Base-by-base conservation (phyloP, 331 rosid species). In the Quercus tomentella region DNA sequence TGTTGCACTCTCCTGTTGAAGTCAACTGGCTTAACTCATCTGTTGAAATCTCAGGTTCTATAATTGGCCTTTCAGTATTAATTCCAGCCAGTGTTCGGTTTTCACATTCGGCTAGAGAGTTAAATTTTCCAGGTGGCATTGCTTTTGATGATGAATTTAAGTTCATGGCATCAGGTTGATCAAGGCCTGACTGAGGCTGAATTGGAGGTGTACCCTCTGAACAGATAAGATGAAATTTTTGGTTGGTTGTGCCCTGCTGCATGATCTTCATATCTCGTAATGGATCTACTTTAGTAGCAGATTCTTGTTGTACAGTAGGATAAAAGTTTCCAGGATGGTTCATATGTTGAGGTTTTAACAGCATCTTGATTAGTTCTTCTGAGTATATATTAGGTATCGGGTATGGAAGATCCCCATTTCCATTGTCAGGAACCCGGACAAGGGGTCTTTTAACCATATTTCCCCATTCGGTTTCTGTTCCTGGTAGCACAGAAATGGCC, bases 381-480 rank as follows among this genome's bases (percentile, higher is more conserved):
- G 93, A 80, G 86, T 84, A 92, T 68, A 89, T 80, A 88, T 84
- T 91, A 16, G 92, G 71, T 2, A 85, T 83, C 0, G 90, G 55
- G 85, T 84, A 87, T 56, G 94, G 74, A 72, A 87, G 78, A 56
- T 89, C 89, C 67, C 83, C 77, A 6, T 84, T 76, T 52, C 89
- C 91, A 49, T 81, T 88, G 80, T 91, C 97, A 4, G 98, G 97
- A 84, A 76, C 87, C 83, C 86, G 91, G 56, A 84, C 68, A 73
- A 84, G 83, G 49, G 97, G 92, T 60, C 95, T 88, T 81, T 91
- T 91, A n/a, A 88, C 67, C 88, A 89, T 72, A 84, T 76, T 79
- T 71, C 89, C 92, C 98, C 97, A 92, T 33, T 92, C 97, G 17
- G 89, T 85, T 80, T 92, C 98, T 82, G 92, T 84, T 80, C 76